A percentile compares a stretch with the other conserved stretches of the same genome.
Conservation (phyloP, 208 protist genomes). For the Acanthamoeba castellanii region DNA sequence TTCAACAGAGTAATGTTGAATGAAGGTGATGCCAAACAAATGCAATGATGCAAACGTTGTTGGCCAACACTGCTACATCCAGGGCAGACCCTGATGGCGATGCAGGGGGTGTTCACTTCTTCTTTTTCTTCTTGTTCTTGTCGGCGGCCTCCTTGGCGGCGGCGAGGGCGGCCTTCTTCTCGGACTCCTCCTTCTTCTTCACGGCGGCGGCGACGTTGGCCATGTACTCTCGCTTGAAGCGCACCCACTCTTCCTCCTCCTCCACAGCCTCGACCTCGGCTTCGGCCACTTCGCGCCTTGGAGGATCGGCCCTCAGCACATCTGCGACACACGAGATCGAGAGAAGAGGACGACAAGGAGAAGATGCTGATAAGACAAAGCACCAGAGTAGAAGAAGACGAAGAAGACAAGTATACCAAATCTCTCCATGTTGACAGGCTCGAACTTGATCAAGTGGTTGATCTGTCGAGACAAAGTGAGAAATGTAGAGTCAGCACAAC, state of each 20-base stretch:
- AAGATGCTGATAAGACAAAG: not conserved
- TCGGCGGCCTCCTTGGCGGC: slow-evolving; percentile 18
- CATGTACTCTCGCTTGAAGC: slow-evolving; percentile 60
- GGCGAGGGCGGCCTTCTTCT: slow-evolving; percentile 40
- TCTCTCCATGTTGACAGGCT: not conserved
- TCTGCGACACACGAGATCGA: not conserved
- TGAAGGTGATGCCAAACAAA: no score
- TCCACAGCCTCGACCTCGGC: not conserved
- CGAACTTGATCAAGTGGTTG: not conserved
- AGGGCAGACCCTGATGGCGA: no score
- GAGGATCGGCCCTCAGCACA: not conserved
- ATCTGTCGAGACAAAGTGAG: not conserved
- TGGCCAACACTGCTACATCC: no score
- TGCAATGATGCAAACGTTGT: no score
- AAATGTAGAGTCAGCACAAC: not conserved
- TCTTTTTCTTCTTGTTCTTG: slow-evolving; percentile 50
- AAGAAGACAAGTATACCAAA: not conserved
- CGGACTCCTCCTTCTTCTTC: slow-evolving; percentile 53
- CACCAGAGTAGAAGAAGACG: not conserved
- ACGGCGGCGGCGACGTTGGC: slow-evolving; percentile 1
- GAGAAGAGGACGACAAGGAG: not conserved
- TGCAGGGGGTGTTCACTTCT: not conserved
- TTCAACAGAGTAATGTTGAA: no score
- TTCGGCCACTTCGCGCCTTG: not conserved
- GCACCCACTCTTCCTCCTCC: slow-evolving; percentile 54